Base-by-base conservation (phyloP, 2,329 filamentous ascomycete species). In the Fusarium piperis region DNA sequence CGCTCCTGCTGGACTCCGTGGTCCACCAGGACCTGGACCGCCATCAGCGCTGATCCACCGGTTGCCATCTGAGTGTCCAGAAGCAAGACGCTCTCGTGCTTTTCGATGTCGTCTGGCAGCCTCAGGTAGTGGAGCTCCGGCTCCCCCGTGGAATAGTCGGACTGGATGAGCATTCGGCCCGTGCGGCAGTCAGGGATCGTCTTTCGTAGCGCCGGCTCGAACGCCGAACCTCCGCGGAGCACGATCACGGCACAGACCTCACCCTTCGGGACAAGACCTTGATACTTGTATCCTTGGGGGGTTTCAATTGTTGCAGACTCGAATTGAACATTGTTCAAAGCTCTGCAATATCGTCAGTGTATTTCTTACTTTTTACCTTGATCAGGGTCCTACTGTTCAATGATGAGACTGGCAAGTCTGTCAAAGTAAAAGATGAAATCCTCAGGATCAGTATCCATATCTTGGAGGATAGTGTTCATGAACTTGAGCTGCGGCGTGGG, bases 381-480 rank as follows among this genome's bases (percentile, higher is more conserved):
- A 11, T 16, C 39, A 30, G 10, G 5, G 6, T 36, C 87, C 67
- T 81, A 91, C 89, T 90, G 85, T 81, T 98, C 95, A 52, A 98
- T 89, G 28, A 98, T 86, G 59, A 98, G 85, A n/a, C 93, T 90
- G 2, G 93, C 90, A 38, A 98, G 85, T 38, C 96, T 90, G 81
- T 99, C 94, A 80, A 98, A 98, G 82, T 98, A 98, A 82, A 98
- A 98, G 69, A 97, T 94, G 79, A 98, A 98, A 75, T 98, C 95
- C 78, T 97, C 95, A 44, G 93, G 88, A 8, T 88, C 85, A 0
- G 94, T 95, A 53, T 91, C 88, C 18, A 93, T 92, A 75, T 96
- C 89, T 78, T 97, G 92, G 41, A 99, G 89, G 63, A 98, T 93
- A 0, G 95, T 98, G 79, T 94, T 95, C 89, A 99, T 97, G 52